phyloP scores from a whole-genome alignment of 352 stramenopile genomes.

The Phytophthora fragariae region DNA sequence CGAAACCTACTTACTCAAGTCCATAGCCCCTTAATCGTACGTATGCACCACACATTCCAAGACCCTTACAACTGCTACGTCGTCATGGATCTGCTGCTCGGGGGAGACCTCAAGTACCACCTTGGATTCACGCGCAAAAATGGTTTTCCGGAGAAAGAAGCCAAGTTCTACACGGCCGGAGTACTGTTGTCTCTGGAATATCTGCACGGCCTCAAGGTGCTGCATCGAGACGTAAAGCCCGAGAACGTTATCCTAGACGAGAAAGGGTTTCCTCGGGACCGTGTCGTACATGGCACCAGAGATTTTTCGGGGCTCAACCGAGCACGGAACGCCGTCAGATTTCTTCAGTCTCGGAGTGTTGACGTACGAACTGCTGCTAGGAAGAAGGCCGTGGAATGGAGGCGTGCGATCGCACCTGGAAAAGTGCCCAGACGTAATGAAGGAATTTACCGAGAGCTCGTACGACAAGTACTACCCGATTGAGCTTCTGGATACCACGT shows the following conservation, averaged over 20 bases:
- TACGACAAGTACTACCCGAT: conserved; percentile 60
- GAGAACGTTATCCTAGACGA: conserved; percentile 89
- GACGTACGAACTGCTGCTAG: conserved; percentile 59
- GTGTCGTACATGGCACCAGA: conserved; percentile 79
- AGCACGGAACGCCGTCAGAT: conserved; percentile 67
- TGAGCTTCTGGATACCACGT: conserved; percentile 48
- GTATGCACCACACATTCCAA: conserved; percentile 79
- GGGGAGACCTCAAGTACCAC: conserved; percentile 79
- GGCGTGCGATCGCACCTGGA: conserved; percentile 46
- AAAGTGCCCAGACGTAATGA: conserved; percentile 35
- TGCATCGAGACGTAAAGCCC: conserved; percentile 87
- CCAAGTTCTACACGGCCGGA: conserved; percentile 70
- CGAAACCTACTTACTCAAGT: conserved; percentile 66
- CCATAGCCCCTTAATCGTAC: conserved; percentile 58
- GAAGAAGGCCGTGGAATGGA: conserved; percentile 52
- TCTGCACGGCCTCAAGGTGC: conserved; percentile 66
- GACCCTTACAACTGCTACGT: conserved; percentile 77
- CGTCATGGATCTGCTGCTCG: conserved; percentile 79
- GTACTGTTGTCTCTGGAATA: conserved; percentile 72
- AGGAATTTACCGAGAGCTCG: conserved; percentile 34
- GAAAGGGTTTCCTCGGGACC: conserved; percentile 75
- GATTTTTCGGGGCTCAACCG: conserved; percentile 57
- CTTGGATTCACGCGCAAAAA: conserved; percentile 51
- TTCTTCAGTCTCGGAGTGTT: conserved; percentile 77
- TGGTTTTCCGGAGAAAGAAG: conserved; percentile 64